phyloP scores from a whole-genome alignment of 208 protist genomes.

The Angomonas deanei region DNA sequence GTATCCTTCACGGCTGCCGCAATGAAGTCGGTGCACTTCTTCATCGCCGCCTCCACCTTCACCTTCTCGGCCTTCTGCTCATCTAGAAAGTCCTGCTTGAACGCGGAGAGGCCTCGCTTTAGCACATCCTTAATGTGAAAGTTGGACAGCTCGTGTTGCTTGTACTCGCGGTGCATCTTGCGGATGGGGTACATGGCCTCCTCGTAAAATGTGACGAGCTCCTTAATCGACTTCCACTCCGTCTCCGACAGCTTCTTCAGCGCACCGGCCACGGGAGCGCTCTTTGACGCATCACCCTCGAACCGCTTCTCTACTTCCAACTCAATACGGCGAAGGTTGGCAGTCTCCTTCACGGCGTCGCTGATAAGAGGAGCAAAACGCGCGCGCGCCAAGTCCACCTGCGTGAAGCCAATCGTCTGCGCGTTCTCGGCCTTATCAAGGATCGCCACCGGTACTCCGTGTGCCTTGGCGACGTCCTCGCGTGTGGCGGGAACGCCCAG shows the following conservation, averaged over 20 bases:
- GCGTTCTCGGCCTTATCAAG: conserved; percentile 49
- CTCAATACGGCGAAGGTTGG: conserved; percentile 59
- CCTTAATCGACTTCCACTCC: conserved; percentile 45
- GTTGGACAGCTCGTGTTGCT: conserved; percentile 50
- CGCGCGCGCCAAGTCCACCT: conserved; percentile 63
- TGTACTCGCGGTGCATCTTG: conserved; percentile 42
- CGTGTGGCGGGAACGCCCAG: conserved; percentile 36
- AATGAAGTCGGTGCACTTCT: conserved; percentile 61
- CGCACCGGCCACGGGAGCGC: conserved; percentile 38
- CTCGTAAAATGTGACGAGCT: conserved; percentile 74
- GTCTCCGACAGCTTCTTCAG: conserved; percentile 64
- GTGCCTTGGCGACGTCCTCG: conserved; percentile 46
- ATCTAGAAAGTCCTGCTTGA: conserved; percentile 87
- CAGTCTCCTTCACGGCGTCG: conserved; percentile 27
- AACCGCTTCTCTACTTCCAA: conserved; percentile 41
- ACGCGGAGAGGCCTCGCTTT: conserved; percentile 80
- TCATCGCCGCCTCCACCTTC: conserved; percentile 64
- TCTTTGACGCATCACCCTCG: conserved; percentile 16
- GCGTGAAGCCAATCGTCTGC: conserved; percentile 45
- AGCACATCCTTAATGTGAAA: conserved; percentile 89
- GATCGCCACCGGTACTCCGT: conserved; percentile 37
- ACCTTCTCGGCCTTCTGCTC: conserved; percentile 63
- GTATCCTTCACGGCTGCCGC: conserved; percentile 35
- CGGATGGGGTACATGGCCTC: conserved; percentile 78
- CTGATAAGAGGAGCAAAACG: conserved; percentile 59